These are phyloP conservation scores for Anastatica hierochuntica DNA, from an alignment of 345 rosid species.

Conservation along the genomic window DNA sequence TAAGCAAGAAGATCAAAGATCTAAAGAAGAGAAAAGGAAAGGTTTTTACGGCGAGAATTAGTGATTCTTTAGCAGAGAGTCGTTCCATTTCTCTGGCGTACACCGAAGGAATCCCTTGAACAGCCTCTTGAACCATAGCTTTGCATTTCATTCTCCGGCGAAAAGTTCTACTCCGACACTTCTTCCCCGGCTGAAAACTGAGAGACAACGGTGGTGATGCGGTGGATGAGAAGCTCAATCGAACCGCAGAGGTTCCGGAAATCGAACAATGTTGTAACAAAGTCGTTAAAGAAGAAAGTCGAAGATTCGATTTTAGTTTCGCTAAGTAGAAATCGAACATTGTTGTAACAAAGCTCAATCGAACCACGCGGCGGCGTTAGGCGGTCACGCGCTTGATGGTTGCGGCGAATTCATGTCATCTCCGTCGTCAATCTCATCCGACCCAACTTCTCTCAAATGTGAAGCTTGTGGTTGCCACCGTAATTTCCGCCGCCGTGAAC, in stretches of 20 bases:
- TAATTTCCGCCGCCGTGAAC: too few species aligned
- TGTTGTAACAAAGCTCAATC: too few species aligned
- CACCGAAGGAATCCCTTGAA: slow-evolving; percentile 57
- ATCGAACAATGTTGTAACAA: slow-evolving; percentile 28
- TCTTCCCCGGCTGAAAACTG: slow-evolving; percentile 11
- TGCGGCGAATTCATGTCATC: slow-evolving; percentile 90
- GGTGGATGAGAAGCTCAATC: slow-evolving; percentile 17
- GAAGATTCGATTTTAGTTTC: too few species aligned
- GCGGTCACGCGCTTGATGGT: slow-evolving; percentile 72
- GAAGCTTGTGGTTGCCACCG: slow-evolving; percentile 89
- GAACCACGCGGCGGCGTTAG: slow-evolving; percentile 71
- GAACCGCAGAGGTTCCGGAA: slow-evolving; percentile 20
- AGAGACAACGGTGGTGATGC: slow-evolving; percentile 19
- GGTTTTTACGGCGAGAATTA: slow-evolving; percentile 67
- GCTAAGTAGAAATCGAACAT: too few species aligned
- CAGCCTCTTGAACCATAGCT: slow-evolving; percentile 66
- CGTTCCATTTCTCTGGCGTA: slow-evolving; percentile 97
- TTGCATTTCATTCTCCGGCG: slow-evolving; percentile 15
- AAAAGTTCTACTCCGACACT: slow-evolving; percentile 11
- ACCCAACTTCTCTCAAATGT: slow-evolving; percentile 70
- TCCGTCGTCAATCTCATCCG: slow-evolving; percentile 37
- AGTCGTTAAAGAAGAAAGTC: slow-evolving; percentile 30
- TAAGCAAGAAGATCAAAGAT: too few species aligned
- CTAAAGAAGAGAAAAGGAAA: background rate
- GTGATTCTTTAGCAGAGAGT: slow-evolving; percentile 92